Percentiles rank a stretch among this genome's conserved stretches.
Conservation (phyloP, 2,329 filamentous ascomycete species). For the Blastomyces emzantsi region DNA sequence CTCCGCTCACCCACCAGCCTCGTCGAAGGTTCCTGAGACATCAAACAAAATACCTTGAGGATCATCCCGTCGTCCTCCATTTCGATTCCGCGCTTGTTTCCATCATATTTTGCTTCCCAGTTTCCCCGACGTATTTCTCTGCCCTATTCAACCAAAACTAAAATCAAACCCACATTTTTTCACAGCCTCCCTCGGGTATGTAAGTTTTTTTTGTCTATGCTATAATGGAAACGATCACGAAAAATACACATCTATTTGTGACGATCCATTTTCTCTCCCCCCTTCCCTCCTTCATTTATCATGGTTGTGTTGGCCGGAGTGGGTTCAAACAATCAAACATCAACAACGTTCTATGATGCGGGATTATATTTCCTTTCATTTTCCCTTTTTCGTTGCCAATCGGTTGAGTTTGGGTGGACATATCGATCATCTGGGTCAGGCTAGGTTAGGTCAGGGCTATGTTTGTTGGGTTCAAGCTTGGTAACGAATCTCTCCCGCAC, state of each 20-base stretch:
- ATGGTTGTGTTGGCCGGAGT: not conserved
- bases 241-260: not conserved
- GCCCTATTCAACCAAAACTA: not conserved
- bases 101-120: not conserved
- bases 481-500: not conserved
- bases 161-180: not conserved
- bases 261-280: not conserved
- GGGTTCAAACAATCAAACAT: not conserved
- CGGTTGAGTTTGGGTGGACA: not conserved
- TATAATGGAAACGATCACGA: constrained; percentile 4
- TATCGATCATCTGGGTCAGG: not conserved
- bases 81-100: not conserved
- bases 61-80: not conserved
- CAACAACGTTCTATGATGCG: constrained; percentile 5
- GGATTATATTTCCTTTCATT: constrained; percentile 1
- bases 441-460: not conserved
- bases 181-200: not conserved
- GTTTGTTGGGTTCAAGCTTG: not conserved
- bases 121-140: not conserved
- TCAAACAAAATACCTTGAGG: not conserved
- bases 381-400: not conserved
- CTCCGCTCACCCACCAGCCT: not conserved
- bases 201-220: not conserved
- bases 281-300: not conserved
- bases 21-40: not conserved